Base-by-base conservation (phyloP, 2,329 filamentous ascomycete genomes). In the Pseudocercospora pini-densiflorae region DNA sequence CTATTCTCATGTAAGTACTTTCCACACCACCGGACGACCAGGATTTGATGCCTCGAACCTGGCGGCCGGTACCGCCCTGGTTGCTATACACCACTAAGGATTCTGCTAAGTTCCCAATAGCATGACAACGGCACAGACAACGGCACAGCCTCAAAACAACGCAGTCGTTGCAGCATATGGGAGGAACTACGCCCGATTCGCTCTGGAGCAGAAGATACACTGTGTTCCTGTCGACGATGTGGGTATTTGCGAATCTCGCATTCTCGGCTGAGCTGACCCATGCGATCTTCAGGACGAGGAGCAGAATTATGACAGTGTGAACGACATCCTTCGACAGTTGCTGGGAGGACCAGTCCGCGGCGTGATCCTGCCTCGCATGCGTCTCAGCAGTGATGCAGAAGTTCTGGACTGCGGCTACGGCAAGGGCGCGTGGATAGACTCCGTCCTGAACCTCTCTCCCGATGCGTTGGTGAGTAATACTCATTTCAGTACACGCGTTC, bases 151-250 rank as follows among this genome's bases (percentile, higher is more conserved):
- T 27, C 33, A 65, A 29, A 66, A 73, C 64, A 71, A 76, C 63
- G 63, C 62, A 19, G 59, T 70, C 14, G 61, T 67, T 12, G 27
- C 57, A 9, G 71, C 68, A 31, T 63, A 43, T n/a, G 70, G 69
- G 5, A 65, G 76, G 47, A 67, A 69, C n/a, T 77, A 72, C 59
- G 63, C 70, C 33, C 66, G 62, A 7, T 76, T 74, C 51, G 68
- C 71, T 12, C 33, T 76, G 36, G 62, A 74, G 40, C 62, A 76
- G 27, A 63, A 69, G 29, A 70, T 76, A 45, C 70, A 75, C 63
- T 76, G 73, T 57, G 69, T 77, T 3, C 77, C 77, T 6, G 70
- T 79, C n/a, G 77, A 79, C 54, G 74, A 77, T 65, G 76, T 77
- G 67, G 62, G 75, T 71, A n/a, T 31, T 16, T 14, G 12, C 7